Evolutionary conservation across 2,329 filamentous ascomycete genomes (phyloP).

Genomic region (Sporothrix luriei): DNA sequence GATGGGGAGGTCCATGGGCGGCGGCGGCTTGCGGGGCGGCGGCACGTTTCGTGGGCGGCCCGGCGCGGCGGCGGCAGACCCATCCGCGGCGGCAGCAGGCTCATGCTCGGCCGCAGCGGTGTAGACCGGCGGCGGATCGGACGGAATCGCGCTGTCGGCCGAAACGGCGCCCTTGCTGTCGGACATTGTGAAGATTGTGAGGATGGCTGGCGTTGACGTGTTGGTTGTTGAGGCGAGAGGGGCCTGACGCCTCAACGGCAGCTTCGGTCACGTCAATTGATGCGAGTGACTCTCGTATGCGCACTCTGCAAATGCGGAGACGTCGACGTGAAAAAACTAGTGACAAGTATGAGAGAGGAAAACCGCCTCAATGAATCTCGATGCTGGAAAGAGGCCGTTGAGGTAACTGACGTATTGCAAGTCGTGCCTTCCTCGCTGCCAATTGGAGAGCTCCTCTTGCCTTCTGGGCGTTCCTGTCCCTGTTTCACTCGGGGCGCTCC

Average conservation of each 20-base stretch:
- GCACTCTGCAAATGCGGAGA: neutral
- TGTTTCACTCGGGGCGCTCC: constrained; percentile 1
- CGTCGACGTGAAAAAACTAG: neutral
- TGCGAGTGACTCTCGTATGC: neutral
- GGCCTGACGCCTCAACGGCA: neutral
- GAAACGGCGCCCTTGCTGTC: constrained; percentile 26
- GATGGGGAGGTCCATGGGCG: constrained; percentile 77
- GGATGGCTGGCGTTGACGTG: neutral
- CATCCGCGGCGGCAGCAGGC: constrained; percentile 15
- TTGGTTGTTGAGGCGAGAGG: neutral
- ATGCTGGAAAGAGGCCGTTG: neutral
- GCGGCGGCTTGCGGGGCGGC: constrained; percentile 52
- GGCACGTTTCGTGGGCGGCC: neutral
- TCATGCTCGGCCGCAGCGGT: constrained; percentile 48
- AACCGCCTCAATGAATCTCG: neutral
- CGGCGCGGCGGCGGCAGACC: constrained; percentile 43
- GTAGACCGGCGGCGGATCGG: constrained; percentile 53
- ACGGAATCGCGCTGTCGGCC: constrained; percentile 34
- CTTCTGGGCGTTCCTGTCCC: neutral
- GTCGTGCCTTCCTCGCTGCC: constrained; percentile 14
- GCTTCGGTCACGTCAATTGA: neutral
- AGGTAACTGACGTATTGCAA: neutral
- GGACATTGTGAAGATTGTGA: constrained; percentile 28
- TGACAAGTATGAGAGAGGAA: neutral
- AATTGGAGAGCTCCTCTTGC: neutral